Evolutionary conservation across 768 basidiomycete genomes (phyloP).

Genomic region (Tephrocybe sp.): DNA sequence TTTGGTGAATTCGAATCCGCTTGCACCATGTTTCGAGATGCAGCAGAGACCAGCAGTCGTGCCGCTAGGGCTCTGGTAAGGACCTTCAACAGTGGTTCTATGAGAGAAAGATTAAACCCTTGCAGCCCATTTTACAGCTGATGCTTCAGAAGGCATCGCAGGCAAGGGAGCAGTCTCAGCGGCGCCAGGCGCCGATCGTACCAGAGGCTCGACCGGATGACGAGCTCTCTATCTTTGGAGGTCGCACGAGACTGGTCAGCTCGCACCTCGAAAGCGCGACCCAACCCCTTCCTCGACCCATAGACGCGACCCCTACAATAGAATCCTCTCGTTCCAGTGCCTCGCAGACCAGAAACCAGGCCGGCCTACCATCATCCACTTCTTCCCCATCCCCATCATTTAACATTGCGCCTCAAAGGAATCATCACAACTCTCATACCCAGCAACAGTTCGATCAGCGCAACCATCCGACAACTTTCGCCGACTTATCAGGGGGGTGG

Average conservation of each 20-base stretch:
- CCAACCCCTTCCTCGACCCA: neutral
- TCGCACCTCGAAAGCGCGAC: constrained; percentile 1
- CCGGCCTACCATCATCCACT: neutral
- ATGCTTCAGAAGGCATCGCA: constrained; percentile 44
- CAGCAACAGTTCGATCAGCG: neutral
- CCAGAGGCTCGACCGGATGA: constrained; percentile 23
- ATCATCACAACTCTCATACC: neutral
- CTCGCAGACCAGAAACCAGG: neutral
- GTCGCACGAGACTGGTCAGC: constrained; percentile 28
- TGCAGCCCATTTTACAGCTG: constrained; percentile 43
- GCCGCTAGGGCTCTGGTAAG: constrained; percentile 50
- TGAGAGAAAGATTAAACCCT: neutral
- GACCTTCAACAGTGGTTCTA: neutral
- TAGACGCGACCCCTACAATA: neutral
- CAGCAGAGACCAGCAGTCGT: constrained; percentile 46
- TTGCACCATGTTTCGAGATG: constrained; percentile 43
- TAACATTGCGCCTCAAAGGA: neutral
- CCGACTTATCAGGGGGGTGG: constrained; percentile 35
- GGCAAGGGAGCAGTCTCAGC: constrained; percentile 21
- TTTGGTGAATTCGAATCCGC: constrained; percentile 45
- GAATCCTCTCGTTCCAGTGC: neutral
- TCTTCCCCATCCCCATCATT: neutral
- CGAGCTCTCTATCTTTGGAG: constrained; percentile 36
- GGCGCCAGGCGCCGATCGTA: constrained; percentile 18
- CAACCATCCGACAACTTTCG: constrained; percentile 22